Evolutionary conservation across 768 basidiomycete species (phyloP).

Genomic region (Trametes punicea): DNA sequence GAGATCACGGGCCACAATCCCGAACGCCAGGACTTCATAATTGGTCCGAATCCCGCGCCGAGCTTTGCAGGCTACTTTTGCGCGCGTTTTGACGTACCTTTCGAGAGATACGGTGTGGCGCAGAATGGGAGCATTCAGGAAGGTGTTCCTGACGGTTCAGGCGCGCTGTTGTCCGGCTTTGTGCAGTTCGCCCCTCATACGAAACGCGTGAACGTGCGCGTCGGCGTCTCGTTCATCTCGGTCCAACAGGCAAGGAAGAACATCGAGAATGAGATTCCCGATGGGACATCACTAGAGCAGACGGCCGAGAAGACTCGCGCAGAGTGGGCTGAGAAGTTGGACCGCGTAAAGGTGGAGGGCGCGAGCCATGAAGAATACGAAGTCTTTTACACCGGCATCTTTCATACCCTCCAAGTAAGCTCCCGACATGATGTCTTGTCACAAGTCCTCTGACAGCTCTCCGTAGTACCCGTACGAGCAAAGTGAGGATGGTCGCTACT

Average conservation of each 20-base stretch:
- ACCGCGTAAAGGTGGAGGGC: slow-evolving; percentile 35
- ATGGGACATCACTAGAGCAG: slow-evolving; percentile 36
- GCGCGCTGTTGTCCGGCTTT: slow-evolving; percentile 50
- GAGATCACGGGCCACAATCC: slow-evolving; percentile 64
- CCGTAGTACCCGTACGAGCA: slow-evolving; percentile 74
- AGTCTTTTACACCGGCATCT: slow-evolving; percentile 58
- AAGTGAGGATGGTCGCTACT: slow-evolving; percentile 62
- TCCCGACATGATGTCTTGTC: not conserved
- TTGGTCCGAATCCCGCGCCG: slow-evolving; percentile 46
- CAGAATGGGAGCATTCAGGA: slow-evolving; percentile 40
- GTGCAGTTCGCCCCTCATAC: slow-evolving; percentile 38
- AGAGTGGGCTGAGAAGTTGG: slow-evolving; percentile 42
- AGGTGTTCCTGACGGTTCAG: slow-evolving; percentile 34
- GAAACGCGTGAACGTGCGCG: slow-evolving; percentile 46
- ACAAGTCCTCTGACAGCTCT: not conserved
- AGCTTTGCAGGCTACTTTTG: slow-evolving; percentile 48
- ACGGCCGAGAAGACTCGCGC: slow-evolving; percentile 35
- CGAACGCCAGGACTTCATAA: slow-evolving; percentile 70
- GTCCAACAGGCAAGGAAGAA: slow-evolving; percentile 51
- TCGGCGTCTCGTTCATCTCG: slow-evolving; percentile 76
- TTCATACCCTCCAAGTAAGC: slow-evolving; percentile 56
- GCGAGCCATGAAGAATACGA: slow-evolving; percentile 31
- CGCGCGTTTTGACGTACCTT: slow-evolving; percentile 51
- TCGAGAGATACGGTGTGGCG: slow-evolving; percentile 46
- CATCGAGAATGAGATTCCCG: slow-evolving; percentile 38